phyloP scores from a whole-genome alignment of 192 early-diverging fungal genomes.

The Rhizoclosmatium sp. region DNA sequence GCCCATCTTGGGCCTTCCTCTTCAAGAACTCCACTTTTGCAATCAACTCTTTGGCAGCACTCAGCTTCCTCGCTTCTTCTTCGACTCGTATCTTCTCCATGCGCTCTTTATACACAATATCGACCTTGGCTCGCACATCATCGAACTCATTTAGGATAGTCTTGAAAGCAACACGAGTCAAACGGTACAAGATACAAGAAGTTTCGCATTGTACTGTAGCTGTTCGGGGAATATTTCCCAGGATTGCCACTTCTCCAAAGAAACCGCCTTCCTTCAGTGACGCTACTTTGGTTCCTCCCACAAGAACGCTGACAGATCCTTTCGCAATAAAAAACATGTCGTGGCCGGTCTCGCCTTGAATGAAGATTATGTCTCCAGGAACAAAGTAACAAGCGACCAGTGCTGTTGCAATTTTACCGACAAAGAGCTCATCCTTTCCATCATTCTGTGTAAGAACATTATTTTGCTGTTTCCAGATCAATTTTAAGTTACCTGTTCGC shows the following conservation, averaged over 20 bases:
- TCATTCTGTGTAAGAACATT: neutral
- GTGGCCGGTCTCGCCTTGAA: constrained; percentile 26
- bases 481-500: neutral
- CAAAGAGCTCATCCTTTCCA: constrained; percentile 39
- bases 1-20: constrained; percentile 45
- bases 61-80: constrained; percentile 33
- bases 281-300: constrained; percentile 37
- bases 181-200: constrained; percentile 20
- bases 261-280: constrained; percentile 43
- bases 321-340: constrained; percentile 41
- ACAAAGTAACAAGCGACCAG: constrained; percentile 40
- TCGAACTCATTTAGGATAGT: constrained; percentile 42
- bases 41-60: constrained; percentile 17
- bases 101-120: constrained; percentile 48
- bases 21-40: constrained; percentile 51
- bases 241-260: constrained; percentile 39
- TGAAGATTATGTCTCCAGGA: constrained; percentile 33
- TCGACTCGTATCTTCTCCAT: constrained; percentile 48
- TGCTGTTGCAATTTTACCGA: constrained; percentile 36
- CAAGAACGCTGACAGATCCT: constrained; percentile 49
- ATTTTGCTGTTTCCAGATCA: too few species aligned
- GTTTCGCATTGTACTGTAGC: constrained; percentile 36
- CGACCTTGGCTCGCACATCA: constrained; percentile 35
- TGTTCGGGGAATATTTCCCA: constrained; percentile 41
- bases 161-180: constrained; percentile 12